Evolutionary conservation across 2,329 filamentous ascomycete genomes (phyloP), one percentile per base, ranked within the genome.

Genomic region (Clonostachys chloroleuca): DNA sequence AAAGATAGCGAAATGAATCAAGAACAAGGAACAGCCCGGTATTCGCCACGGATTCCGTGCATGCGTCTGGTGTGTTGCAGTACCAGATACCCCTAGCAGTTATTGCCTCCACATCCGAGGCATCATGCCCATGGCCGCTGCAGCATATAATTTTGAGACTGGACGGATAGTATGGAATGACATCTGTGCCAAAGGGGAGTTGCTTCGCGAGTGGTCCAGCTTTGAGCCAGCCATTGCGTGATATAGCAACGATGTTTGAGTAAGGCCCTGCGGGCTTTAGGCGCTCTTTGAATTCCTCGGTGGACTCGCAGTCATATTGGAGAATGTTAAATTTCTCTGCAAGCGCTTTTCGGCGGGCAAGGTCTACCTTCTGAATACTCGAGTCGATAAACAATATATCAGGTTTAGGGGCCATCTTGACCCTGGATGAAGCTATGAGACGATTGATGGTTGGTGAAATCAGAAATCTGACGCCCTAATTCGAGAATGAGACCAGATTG

Each of bases 41-140:
- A 40, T 75, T 71, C 2, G 72, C 72, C 0, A 70, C 74, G 1
- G 75, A 73, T 48, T 81, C 71, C 0, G 75, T 70, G 7, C 74
- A 74, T 1, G 74, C 77, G 51, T 80, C 68, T 3, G 73, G 63
- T 0, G 70, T 68, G 50, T 77, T 80, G 59, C 76, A 81, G 56
- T 81, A 80, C 53, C 66, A 72, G 45, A 80, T 67, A 17, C 63
- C 64, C n/a, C 64, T 53, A n/a, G 51, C 46, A 1, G 66, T 65
- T 60, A 73, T 67, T 62, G 65, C 71, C 6, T 67, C 55, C 2
- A 74, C 63, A 42, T 72, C 65, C n/a, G 49, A 47, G 1, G 49
- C 44, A 12, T 53, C 51, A 30, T 53, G 47, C 3, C 51, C 51
- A 43, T 53, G 51, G 4, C 51, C 51, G 18, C 49, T 53, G 34